phyloP scores from a whole-genome alignment of 352 stramenopile species.

The Globisporangium paroecandrum region DNA sequence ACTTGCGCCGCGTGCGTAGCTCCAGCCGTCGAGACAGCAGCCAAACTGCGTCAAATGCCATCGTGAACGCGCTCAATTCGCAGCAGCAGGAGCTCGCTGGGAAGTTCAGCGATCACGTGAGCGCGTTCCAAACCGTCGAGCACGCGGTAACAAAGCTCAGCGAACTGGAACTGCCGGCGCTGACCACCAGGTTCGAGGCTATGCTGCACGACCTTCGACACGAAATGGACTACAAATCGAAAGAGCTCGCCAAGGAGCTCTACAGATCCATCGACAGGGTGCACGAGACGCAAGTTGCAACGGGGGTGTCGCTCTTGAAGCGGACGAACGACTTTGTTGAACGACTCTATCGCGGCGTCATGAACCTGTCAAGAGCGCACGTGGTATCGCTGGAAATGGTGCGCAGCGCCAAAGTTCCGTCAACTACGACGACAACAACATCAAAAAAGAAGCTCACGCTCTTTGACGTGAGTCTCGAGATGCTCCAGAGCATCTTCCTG shows the following conservation, averaged over 20 bases:
- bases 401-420: conserved; percentile 16
- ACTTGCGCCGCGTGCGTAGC: conserved; percentile 47
- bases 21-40: conserved; percentile 33
- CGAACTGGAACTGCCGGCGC: conserved; percentile 37
- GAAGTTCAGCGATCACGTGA: conserved; percentile 28
- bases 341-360: conserved; percentile 47
- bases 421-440: conserved; percentile 4
- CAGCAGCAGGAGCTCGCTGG: conserved; percentile 33
- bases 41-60: conserved; percentile 22
- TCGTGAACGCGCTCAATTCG: conserved; percentile 22
- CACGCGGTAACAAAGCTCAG: conserved; percentile 27
- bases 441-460: conserved; percentile 17
- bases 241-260: conserved; percentile 36
- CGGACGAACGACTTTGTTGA: conserved; percentile 32
- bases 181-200: conserved; percentile 36
- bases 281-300: conserved; percentile 19
- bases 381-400: conserved; percentile 42
- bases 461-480: conserved; percentile 35
- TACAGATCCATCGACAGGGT: conserved; percentile 31
- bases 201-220: conserved; percentile 38
- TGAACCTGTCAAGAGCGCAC: conserved; percentile 45
- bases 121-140: conserved; percentile 30
- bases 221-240: conserved; percentile 41
- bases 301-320: conserved; percentile 20
- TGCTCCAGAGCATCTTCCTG: conserved; percentile 36